phyloP scores from a whole-genome alignment of 164 flowering plant genomes.

The Vitis rotundifolia region DNA sequence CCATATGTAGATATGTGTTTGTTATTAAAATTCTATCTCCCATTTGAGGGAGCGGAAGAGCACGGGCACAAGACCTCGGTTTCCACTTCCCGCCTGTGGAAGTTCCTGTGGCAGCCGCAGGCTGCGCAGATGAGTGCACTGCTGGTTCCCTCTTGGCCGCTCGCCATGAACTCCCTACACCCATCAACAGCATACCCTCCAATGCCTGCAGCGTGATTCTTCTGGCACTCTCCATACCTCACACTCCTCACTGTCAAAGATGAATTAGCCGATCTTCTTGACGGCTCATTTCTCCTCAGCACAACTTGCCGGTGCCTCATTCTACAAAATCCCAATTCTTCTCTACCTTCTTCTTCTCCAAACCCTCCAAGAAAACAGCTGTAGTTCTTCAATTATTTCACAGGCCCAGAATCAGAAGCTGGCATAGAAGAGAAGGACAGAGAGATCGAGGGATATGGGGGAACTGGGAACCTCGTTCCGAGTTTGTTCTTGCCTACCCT shows the following conservation, averaged over 20 bases:
- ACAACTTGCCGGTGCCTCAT: constrained; percentile 67
- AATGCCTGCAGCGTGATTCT: constrained; percentile 75
- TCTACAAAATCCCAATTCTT: constrained; percentile 11
- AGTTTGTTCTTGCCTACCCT: constrained; percentile 30
- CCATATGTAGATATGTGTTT: neutral
- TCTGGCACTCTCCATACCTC: constrained; percentile 78
- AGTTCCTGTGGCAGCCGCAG: constrained; percentile 84
- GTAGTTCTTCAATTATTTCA: neutral
- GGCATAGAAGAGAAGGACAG: constrained; percentile 12
- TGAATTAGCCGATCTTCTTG: constrained; percentile 30
- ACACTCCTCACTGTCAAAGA: constrained; percentile 35
- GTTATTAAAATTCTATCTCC: neutral
- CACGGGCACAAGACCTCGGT: constrained; percentile 42
- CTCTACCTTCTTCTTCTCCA: neutral
- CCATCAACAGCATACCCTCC: constrained; percentile 87
- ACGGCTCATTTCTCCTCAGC: constrained; percentile 36
- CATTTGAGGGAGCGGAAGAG: constrained; percentile 29
- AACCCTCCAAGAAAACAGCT: neutral
- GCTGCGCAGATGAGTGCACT: constrained; percentile 71
- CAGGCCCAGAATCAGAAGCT: neutral
- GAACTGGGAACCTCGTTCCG: neutral
- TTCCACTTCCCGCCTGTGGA: constrained; percentile 62
- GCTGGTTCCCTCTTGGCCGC: constrained; percentile 55
- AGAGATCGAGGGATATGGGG: constrained; percentile 10
- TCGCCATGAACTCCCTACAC: constrained; percentile 84